Evolutionary conservation across 148 eudicot genomes (phyloP).

Genomic region (Persicaria maculosa): DNA sequence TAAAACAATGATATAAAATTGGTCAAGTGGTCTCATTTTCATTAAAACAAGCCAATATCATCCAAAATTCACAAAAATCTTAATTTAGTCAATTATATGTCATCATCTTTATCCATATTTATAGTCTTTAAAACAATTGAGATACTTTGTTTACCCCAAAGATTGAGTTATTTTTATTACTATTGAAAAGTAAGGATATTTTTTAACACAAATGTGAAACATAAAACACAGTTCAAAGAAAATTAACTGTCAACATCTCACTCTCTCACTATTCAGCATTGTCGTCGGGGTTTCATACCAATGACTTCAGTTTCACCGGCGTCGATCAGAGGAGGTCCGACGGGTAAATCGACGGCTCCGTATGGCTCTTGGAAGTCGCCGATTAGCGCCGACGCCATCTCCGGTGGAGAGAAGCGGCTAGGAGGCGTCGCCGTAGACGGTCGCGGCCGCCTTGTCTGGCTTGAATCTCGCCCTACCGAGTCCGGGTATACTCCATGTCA

Average conservation of each 20-base stretch:
- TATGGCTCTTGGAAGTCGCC: constrained; percentile 95
- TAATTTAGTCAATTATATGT: no score
- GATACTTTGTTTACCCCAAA: no score
- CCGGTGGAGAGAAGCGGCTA: constrained; percentile 67
- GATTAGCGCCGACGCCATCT: constrained; percentile 67
- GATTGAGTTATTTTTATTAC: no score
- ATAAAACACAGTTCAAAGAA: no score
- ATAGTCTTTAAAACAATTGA: no score
- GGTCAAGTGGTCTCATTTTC: no score
- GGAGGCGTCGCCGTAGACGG: constrained; percentile 71
- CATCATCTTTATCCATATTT: no score
- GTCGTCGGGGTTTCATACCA: constrained; percentile 2
- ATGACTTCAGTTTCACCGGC: constrained; percentile 17
- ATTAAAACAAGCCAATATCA: no score
- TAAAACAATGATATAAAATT: no score
- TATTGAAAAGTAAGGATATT: no score
- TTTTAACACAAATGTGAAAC: no score
- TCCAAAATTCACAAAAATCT: no score
- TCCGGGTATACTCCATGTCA: constrained; percentile 43
- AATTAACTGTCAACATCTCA: neutral
- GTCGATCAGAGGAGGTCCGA: neutral
- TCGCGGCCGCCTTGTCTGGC: constrained; percentile 60
- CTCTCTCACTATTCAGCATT: neutral
- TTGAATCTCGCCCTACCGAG: constrained; percentile 79
- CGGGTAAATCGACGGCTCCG: constrained; percentile 38